Conservation (phyloP, 23 red algal genomes). For the Chondrus crispus region DNA sequence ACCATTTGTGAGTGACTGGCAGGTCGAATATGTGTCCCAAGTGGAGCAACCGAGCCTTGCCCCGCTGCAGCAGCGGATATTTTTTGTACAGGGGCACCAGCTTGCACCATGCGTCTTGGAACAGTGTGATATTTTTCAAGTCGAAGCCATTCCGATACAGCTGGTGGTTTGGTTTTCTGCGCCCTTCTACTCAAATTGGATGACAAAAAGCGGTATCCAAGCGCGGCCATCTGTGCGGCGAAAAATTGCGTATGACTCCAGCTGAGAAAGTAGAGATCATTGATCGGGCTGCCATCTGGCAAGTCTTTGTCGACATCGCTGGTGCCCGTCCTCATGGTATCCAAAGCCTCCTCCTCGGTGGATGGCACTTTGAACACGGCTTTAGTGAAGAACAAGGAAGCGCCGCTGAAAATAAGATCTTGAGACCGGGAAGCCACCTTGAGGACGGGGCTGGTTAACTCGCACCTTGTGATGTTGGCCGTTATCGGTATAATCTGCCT, state of each 20-base stretch:
- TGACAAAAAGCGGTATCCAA: conserved; percentile 36
- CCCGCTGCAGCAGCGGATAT: too few species aligned
- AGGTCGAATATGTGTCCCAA: too few species aligned
- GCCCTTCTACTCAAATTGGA: conserved; percentile 7
- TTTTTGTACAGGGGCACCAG: too few species aligned
- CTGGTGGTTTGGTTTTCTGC: not conserved
- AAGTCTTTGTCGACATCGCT: conserved; percentile 14
- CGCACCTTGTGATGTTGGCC: conserved; percentile 4
- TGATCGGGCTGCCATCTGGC: not conserved
- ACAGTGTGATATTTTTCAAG: conserved; percentile 3
- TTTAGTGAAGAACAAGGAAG: conserved; percentile 18
- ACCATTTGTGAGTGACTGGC: too few species aligned
- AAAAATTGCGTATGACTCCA: conserved; percentile 66
- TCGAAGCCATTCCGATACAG: conserved; percentile 41
- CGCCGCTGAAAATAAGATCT: conserved; percentile 1
- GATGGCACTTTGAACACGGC: conserved; percentile 38
- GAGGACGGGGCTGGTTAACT: conserved; percentile 32
- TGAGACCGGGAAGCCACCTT: conserved; percentile 41
- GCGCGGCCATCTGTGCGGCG: conserved; percentile 57
- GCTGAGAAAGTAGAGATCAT: conserved; percentile 32
- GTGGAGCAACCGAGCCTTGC: too few species aligned
- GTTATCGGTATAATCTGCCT: not conserved
- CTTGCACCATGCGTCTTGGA: too few species aligned
- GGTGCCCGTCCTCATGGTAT: conserved; percentile 44
- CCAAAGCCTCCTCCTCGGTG: conserved; percentile 30